Base-by-base conservation (phyloP, 2,329 filamentous ascomycete genomes). In the Ophiostoma fasciatum region DNA sequence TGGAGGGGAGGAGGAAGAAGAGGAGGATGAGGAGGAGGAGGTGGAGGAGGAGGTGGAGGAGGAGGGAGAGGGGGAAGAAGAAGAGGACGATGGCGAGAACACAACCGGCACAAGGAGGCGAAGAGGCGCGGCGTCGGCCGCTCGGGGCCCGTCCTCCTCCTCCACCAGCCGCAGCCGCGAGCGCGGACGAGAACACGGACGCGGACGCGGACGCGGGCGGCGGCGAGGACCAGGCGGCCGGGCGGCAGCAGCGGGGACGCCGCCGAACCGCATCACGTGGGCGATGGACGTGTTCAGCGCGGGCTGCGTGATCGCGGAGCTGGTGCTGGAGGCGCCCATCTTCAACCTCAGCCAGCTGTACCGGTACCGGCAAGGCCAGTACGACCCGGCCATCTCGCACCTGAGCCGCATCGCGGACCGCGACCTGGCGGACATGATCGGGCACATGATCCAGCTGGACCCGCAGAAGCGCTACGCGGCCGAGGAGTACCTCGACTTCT, bases 271-370 rank as follows among this genome's bases (percentile, higher is more conserved):
- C 29, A 59, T 76, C 49, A 76, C 68, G 5, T 94, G 88, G 87
- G 88, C 90, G 26, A 98, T 98, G 92, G 90, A 98, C 53, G 79
- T 98, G 25, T 98, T 98, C 62, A 96, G 90, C 55, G 81, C 80
- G 17, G 90, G 90, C 7, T 98, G 92, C 53, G 87, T 96, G 27
- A 93, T 98, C 49, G 90, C 90, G 2, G 90, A 98, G 55, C 67
- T 98, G 26, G 94, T 98, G 47, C 71, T 96, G 6, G 90, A 98
- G 58, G 72, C 85, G 0, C 87, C 92, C 8, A 88, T 96, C n/a
- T 96, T 98, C 58, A 93, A 77, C n/a, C 68, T 98, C 10, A 93
- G 84, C 48, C 88, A 96, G 55, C 71, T 98, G 36, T 96, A 88
- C 63, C 88, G 87, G 52, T 98, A 94, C 52, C 78, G 85, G 28